Evolutionary conservation across 2,329 filamentous ascomycete species (phyloP), one percentile per base, ranked within the genome.

Genomic region (Sarocladium brachiariae): DNA sequence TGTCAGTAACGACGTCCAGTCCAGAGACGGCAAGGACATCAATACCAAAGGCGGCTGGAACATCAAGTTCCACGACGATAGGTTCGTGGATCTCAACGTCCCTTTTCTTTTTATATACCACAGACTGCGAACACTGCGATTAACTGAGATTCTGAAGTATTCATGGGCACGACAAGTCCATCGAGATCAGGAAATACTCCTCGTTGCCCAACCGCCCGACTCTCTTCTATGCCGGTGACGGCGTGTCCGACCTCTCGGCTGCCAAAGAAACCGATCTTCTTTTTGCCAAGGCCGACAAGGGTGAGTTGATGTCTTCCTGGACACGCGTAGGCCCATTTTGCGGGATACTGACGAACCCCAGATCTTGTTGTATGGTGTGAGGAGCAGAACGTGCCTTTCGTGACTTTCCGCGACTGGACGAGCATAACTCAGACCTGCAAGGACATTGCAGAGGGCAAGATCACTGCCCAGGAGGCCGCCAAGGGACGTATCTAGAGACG

Each of bases 161-260:
- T 52, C 95, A 95, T 61, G 93, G 93, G n/a, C 93, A 99, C 65
- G 92, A 99, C 76, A 99, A 99, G 80, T 91, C 86, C 23, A 75
- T 92, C 50, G 89, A 93, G 65, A 89, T 99, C 61, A 83, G 88
- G 57, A 89, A 89, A 49, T 97, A 97, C 70, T 84, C 86, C 2
- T 75, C 81, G 23, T 75, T 95, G 38, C 83, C 88, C 0, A 70
- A 86, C 61, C 78, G 90, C 37, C 93, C 93, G 2, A 84, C 82
- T 34, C 81, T 97, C 71, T 89, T 97, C 67, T 99, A 99, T 62
- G 92, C 93, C 27, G 93, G 93, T 52, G 92, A 97, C 60, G 92
- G 92, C 46, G 89, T 96, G 4, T 95, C 88, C 2, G 92, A 97
- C 65, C 75, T 97, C 49, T 95, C 88, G 23, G 93, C 92, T 8